Evolutionary conservation across 805 yeast species (phyloP).

Genomic region (Candida ulmi): DNA sequence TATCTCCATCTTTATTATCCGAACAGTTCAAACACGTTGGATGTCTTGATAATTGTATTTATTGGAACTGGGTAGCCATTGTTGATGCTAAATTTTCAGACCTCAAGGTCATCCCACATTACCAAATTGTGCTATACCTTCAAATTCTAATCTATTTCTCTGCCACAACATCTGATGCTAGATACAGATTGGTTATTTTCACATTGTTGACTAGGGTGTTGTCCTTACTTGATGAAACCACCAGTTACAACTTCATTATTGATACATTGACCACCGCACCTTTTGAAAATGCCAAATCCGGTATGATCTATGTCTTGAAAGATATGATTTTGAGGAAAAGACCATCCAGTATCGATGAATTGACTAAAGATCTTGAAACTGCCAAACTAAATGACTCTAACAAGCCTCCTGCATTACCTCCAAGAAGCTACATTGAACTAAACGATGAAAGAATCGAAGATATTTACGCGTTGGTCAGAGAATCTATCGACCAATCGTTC

Average conservation of each 20-base stretch:
- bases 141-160: constrained; percentile 35
- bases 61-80: constrained; percentile 33
- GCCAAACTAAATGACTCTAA: constrained; percentile 4
- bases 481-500: constrained; percentile 27
- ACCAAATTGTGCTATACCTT: constrained; percentile 31
- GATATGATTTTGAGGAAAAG: constrained; percentile 46
- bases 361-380: constrained; percentile 4
- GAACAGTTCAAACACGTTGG: constrained; percentile 18
- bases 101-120: constrained; percentile 24
- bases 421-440: constrained; percentile 38
- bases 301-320: constrained; percentile 62
- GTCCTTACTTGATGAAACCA: constrained; percentile 48
- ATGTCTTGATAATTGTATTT: constrained; percentile 25
- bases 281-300: constrained; percentile 51
- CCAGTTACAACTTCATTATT: constrained; percentile 52
- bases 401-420: constrained; percentile 33
- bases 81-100: constrained; percentile 16
- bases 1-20: constrained; percentile 33
- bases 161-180: constrained; percentile 30
- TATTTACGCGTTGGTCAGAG: constrained; percentile 37
- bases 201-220: constrained; percentile 63
- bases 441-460: constrained; percentile 35
- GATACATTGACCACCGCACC: constrained; percentile 69
- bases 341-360: constrained; percentile 6
- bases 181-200: constrained; percentile 39